Evolutionary conservation across 805 yeast genomes (phyloP).

Genomic region (Saccharomycopsis sp.): DNA sequence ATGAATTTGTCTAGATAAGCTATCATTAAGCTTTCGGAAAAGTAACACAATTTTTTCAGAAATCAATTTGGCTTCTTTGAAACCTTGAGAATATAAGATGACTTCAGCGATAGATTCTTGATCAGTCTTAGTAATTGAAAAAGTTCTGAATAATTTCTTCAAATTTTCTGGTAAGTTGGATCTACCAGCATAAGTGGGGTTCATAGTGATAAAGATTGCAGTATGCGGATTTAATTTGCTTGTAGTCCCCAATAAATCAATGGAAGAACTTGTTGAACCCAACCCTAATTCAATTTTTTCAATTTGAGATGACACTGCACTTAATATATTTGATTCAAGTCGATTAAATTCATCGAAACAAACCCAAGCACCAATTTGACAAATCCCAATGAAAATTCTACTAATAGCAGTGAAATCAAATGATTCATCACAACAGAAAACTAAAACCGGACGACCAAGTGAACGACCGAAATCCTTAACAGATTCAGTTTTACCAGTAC

Average conservation of each 20-base stretch:
- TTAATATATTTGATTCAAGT: constrained; percentile 58
- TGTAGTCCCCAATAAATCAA: constrained; percentile 38
- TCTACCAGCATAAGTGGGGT: constrained; percentile 84
- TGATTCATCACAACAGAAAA: constrained; percentile 86
- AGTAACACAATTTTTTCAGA: constrained; percentile 48
- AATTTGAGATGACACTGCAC: constrained; percentile 79
- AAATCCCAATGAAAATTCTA: constrained; percentile 68
- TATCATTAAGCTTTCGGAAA: constrained; percentile 37
- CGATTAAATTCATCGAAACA: constrained; percentile 95
- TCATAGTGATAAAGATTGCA: constrained; percentile 85
- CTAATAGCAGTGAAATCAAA: constrained; percentile 78
- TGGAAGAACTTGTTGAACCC: constrained; percentile 17
- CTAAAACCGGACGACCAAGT: constrained; percentile 74
- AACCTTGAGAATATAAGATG: constrained; percentile 68
- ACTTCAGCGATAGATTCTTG: constrained; percentile 60
- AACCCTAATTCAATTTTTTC: constrained; percentile 62
- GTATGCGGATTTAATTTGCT: constrained; percentile 39
- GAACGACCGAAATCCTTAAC: constrained; percentile 76
- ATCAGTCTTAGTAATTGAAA: constrained; percentile 72
- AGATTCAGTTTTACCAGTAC: constrained; percentile 94
- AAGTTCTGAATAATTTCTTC: constrained; percentile 67
- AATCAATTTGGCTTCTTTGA: constrained; percentile 37
- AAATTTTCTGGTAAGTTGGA: constrained; percentile 78
- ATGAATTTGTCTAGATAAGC: constrained; percentile 53
- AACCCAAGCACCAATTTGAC: constrained; percentile 86